Evolutionary conservation across 345 rosid species (phyloP).

Genomic region (Xanthoceras sorbifolium): DNA sequence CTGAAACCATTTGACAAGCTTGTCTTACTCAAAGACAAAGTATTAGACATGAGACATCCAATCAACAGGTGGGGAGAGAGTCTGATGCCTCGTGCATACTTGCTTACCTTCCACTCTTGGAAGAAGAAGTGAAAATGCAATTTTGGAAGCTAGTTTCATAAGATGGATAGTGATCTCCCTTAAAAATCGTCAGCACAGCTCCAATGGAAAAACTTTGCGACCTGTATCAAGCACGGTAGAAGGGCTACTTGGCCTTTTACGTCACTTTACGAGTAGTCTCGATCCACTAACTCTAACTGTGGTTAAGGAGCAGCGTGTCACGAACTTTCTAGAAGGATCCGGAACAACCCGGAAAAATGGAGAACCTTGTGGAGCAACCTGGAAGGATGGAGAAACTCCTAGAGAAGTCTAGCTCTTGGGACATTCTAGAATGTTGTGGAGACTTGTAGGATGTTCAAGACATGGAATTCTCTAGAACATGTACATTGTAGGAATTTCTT

Average conservation of each 20-base stretch:
- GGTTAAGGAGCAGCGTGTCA: slow-evolving; percentile 34
- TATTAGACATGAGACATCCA: slow-evolving; percentile 34
- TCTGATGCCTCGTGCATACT: slow-evolving; percentile 45
- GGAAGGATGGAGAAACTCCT: too few species aligned
- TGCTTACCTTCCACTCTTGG: slow-evolving; percentile 41
- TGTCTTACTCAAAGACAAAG: slow-evolving; percentile 32
- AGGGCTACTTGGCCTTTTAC: slow-evolving; percentile 45
- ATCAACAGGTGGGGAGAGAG: slow-evolving; percentile 41
- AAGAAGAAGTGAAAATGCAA: slow-evolving; percentile 34
- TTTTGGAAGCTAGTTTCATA: slow-evolving; percentile 37
- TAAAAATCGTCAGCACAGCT: slow-evolving; percentile 16
- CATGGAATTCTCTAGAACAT: too few species aligned
- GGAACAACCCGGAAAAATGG: too few species aligned
- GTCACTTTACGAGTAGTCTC: slow-evolving; percentile 35
- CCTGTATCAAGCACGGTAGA: slow-evolving; percentile 38
- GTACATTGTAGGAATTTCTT: too few species aligned
- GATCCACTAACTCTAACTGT: slow-evolving; percentile 22
- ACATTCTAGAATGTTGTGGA: too few species aligned
- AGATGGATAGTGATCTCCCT: slow-evolving; percentile 35
- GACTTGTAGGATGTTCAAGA: too few species aligned
- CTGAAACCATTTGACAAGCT: slow-evolving; percentile 32
- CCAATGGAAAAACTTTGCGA: slow-evolving; percentile 28
- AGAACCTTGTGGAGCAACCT: too few species aligned
- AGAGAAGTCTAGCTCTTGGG: too few species aligned
- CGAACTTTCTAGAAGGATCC: too few species aligned